Evolutionary conservation across 2,329 filamentous ascomycete species (phyloP), one percentile per base, ranked within the genome.

Genomic region (Didymosphaeria variabile): DNA sequence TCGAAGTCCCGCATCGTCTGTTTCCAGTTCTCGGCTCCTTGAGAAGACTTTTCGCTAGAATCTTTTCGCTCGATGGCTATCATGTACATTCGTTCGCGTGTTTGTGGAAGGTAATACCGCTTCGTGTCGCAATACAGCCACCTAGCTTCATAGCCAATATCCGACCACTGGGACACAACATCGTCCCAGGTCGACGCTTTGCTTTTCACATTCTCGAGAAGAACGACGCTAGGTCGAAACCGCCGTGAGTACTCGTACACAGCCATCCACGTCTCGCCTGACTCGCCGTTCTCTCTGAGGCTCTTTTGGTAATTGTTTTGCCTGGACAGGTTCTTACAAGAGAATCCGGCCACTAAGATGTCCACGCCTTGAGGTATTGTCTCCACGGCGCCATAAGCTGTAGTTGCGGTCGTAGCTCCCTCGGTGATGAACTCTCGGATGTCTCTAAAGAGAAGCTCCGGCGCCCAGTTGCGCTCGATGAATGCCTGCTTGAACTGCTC

Each of bases 31-130:
- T 21, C 36, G 10, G 69, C 64, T 3, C 68, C 69, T 17, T 65
- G 38, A 0, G 47, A 45, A 23, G 52, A 59, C 10, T 63, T 44
- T 7, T 64, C 65, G 5, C 71, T 69, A 23, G 61, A 70, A 1
- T 65, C 55, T 0, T 58, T 60, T 15, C 65, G 67, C 15, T 83
- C 73, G 21, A 83, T 74, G n/a, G 79, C 81, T 1, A 82, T 72
- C 79, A 83, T 81, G 57, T 83, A 84, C 29, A 80, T 80, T 10
- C 82, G 69, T 13, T 75, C 40, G 55, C 72, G 36, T 0, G 89
- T 92, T 57, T 94, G 91, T 0, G 92, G 92, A 0, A 94, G 77
- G 60, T 92, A 91, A 67, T 85, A 93, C 3, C 90, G 77, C 71
- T 93, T 93, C 0, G 88, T 90, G 67, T 94, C 90, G 0, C 91